Evolutionary conservation across 345 rosid species (phyloP), one percentile per base, ranked within the genome.

Genomic region (Noccaea caerulescens): DNA sequence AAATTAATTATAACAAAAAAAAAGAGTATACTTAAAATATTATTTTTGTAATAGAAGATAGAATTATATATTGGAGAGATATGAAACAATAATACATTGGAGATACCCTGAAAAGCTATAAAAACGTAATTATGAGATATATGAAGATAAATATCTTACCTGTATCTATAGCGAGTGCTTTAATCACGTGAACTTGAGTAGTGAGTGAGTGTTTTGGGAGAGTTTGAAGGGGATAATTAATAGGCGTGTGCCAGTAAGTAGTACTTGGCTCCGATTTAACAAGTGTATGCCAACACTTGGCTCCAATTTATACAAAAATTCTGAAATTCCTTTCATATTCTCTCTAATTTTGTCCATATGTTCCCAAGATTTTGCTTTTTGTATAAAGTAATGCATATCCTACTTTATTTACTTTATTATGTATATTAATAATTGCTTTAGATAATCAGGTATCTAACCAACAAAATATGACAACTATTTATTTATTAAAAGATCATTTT

Each of bases 271-370:
- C 32, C 23, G 36, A 56, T 57, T 59, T 42, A 34, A n/a, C 58
- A 42, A 73, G 72, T 23, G 55, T 58, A 51, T 68, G 50, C 56
- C 11, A 74, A 74, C 68, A 74, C 73, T 74, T 74, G 78, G 68
- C 73, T 61, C 57, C 64, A 68, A 61, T 68, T 68, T 75, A 61
- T 62, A 62, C 45, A 45, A 8, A 75, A 55, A 60, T 61, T 61
- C 79, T 64, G 9, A 75, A 55, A 60, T 61, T 68, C 79, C 64
- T 14, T 68, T 74, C 63, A 67, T 59, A 74, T 23, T 59, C 9
- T 20, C 23, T 9, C 37, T 34, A 44, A 27, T 68, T 54, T 68
- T 62, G 63, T 68, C 58, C 69, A 25, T 53, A 39, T 8, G 8
- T 74, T 50, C 60, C 50, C 11, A 7, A 44, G 36, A 45, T 18